Evolutionary conservation across 352 stramenopile species (phyloP).

Genomic region (Saprolegnia parasitica): DNA sequence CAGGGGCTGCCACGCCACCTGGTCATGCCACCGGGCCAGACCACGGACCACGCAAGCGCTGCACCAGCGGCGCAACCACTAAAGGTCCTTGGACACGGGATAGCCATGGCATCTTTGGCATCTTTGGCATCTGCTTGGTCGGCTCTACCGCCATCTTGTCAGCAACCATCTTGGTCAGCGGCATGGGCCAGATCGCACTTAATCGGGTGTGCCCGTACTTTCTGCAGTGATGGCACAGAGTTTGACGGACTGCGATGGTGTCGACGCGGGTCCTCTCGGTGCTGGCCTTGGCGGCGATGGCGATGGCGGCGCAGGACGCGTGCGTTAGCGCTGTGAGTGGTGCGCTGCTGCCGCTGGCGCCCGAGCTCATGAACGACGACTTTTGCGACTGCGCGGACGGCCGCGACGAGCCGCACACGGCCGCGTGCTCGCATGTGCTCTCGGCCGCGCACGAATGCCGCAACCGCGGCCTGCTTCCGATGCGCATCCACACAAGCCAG

Average conservation of each 20-base stretch:
- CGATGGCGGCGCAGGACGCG: not conserved
- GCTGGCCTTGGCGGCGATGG: constrained; percentile 1
- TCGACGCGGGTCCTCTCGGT: not conserved
- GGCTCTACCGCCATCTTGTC: not conserved
- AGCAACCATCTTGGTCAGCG: not conserved
- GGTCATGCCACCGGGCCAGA: too few relatives aligned
- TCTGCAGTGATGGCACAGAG: not conserved
- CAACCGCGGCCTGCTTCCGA: constrained; percentile 36
- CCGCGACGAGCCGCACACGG: constrained; percentile 85
- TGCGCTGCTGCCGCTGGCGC: not conserved
- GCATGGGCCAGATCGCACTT: not conserved
- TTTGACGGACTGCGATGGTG: not conserved
- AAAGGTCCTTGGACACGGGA: too few relatives aligned
- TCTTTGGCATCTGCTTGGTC: too few relatives aligned
- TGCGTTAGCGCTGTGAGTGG: constrained; percentile 25
- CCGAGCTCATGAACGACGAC: constrained; percentile 81
- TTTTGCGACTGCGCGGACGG: constrained; percentile 93
- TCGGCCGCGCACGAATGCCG: constrained; percentile 20
- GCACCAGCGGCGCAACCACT: too few relatives aligned
- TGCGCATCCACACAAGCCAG: constrained; percentile 50
- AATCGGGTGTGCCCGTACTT: not conserved
- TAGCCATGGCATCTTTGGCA: too few relatives aligned
- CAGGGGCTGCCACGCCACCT: too few relatives aligned
- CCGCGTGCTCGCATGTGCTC: constrained; percentile 56
- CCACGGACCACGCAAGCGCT: too few relatives aligned